Evolutionary conservation across 2,329 filamentous ascomycete genomes (phyloP).

Genomic region (Verticillium dahliae): DNA sequence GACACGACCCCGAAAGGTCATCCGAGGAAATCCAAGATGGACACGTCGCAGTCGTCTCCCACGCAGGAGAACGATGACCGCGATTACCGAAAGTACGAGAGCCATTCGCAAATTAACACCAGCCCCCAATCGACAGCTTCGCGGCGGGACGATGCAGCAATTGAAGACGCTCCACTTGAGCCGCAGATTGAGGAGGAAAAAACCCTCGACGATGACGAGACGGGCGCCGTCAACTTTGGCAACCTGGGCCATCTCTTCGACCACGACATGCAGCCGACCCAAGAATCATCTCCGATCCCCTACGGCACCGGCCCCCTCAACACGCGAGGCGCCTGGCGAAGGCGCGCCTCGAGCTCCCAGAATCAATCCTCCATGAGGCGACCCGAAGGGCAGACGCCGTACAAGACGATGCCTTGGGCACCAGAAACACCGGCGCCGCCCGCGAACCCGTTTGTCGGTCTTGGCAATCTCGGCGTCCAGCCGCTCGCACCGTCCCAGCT

Average conservation of each 20-base stretch:
- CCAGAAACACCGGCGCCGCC: slow-evolving; percentile 44
- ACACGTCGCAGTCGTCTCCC: slow-evolving; percentile 43
- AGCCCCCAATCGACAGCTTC: slow-evolving; percentile 2
- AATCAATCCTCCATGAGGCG: slow-evolving; percentile 17
- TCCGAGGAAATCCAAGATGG: slow-evolving; percentile 27
- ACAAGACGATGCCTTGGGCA: slow-evolving; percentile 14
- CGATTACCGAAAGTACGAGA: slow-evolving; percentile 38
- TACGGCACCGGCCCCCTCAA: slow-evolving; percentile 27
- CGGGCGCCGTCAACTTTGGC: slow-evolving; percentile 41
- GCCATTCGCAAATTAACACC: slow-evolving; percentile 6
- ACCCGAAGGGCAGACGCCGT: slow-evolving; percentile 19
- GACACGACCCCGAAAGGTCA: neutral
- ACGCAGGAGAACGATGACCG: slow-evolving; percentile 51
- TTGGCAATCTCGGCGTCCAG: slow-evolving; percentile 23
- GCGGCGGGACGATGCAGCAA: slow-evolving; percentile 2
- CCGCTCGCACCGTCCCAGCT: slow-evolving; percentile 40
- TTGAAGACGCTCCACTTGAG: neutral
- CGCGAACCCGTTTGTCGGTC: slow-evolving; percentile 40
- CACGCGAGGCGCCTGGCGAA: slow-evolving; percentile 30
- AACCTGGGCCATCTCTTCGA: slow-evolving; percentile 25
- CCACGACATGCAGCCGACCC: slow-evolving; percentile 33
- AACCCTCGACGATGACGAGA: slow-evolving; percentile 39
- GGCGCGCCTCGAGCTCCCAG: slow-evolving; percentile 24
- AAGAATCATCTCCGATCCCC: slow-evolving; percentile 24
- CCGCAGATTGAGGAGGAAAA: slow-evolving; percentile 11